phyloP scores from a whole-genome alignment of 768 basidiomycete species.

The Naematelia encephala region DNA sequence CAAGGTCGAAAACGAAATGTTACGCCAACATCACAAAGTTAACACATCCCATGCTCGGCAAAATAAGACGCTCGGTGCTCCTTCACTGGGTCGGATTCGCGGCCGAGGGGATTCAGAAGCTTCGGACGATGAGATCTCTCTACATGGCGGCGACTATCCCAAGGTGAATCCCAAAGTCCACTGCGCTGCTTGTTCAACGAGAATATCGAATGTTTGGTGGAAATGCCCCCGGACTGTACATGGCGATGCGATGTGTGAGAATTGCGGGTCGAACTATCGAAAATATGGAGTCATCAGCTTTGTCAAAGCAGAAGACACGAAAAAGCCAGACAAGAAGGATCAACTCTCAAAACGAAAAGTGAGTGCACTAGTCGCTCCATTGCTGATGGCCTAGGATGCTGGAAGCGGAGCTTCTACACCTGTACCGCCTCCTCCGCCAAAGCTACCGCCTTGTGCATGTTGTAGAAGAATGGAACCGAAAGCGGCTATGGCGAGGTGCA shows the following conservation, averaged over 20 bases:
- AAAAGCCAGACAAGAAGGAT: conserved; percentile 55
- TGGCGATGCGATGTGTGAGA: conserved; percentile 75
- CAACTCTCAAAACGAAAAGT: conserved; percentile 57
- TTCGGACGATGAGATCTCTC: conserved; percentile 74
- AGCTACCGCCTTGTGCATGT: conserved; percentile 60
- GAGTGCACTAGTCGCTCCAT: conserved; percentile 10
- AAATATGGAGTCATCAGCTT: conserved; percentile 78
- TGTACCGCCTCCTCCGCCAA: conserved; percentile 52
- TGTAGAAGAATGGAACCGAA: conserved; percentile 72
- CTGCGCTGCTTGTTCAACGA: conserved; percentile 81
- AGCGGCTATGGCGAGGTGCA: conserved; percentile 76
- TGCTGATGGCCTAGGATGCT: conserved; percentile 17
- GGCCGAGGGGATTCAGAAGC: conserved; percentile 11
- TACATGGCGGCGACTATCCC: conserved; percentile 60
- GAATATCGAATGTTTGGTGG: conserved; percentile 81
- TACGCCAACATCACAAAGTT: conserved; percentile 38
- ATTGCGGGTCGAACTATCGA: conserved; percentile 81
- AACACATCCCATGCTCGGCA: conserved; percentile 30
- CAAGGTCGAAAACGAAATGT: conserved; percentile 37
- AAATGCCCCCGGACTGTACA: conserved; percentile 82
- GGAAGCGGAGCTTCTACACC: conserved; percentile 63
- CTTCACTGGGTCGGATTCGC: conserved; percentile 34
- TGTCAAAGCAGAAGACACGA: conserved; percentile 49
- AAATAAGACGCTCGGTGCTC: conserved; percentile 42
- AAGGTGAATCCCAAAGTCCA: conserved; percentile 54